Base-by-base conservation (phyloP, 1,284 basidiomycete species). In the Malassezia furfur region DNA sequence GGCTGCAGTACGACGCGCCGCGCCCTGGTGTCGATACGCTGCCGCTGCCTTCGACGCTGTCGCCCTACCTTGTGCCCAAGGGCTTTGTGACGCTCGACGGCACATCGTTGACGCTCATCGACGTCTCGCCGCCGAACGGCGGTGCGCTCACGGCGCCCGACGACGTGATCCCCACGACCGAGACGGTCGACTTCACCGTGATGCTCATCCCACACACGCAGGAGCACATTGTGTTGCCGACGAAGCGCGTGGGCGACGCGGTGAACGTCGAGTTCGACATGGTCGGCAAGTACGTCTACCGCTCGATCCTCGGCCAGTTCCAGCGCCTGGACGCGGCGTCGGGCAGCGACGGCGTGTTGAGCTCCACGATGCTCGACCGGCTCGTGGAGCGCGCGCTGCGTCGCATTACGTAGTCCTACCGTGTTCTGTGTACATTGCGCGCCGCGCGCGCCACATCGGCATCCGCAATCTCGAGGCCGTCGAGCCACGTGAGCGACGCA, bases 1-100 rank as follows among this genome's bases (percentile, higher is more conserved):
- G 80, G 83, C 69, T 80, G 38, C 48, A 63, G 22, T 51, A 67
- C 49, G 60, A 64, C 31, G 55, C 54, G 22, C 57, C 54, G 15
- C 48, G 45, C 11, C 44, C 12, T 6, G 45, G 19, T 30, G 17
- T 35, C 5, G 56, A 62, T 14, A 54, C 54, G 5, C 61, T 74
- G 0, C 96, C 48, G 79, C 84, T 4, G 79, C 83, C 82, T 45
- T 84, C 82, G 32, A 85, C 81, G 5, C 79, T 88, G 31, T 78
- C 90, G 51, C 84, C 82, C 0, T 94, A 89, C 74, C 79, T 98
- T 62, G 87, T 98, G 59, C 84, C 86, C n/a, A 99, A 99, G 76
- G 93, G 93, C 48, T 99, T 91, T 75, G 81, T 98, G 53, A 85
- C 91, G 10, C 83, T 99, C 62, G 93, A 99, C 75, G 93, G 94